These are phyloP conservation scores for Penicillium sp. DNA, from an alignment of 2,329 filamentous ascomycete species.

Conservation along the genomic window DNA sequence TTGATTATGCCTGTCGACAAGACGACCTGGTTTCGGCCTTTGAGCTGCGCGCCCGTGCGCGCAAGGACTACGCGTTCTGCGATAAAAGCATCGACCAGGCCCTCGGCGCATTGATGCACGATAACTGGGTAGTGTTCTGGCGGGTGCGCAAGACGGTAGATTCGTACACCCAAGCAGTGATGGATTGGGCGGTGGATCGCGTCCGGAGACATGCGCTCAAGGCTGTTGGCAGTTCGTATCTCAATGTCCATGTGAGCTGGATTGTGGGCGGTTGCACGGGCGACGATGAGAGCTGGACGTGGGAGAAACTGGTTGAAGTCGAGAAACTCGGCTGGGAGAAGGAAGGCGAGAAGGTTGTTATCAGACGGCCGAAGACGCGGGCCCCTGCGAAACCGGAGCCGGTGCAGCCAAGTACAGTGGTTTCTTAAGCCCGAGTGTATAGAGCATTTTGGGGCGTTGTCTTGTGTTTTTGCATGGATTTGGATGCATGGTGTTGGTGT, in stretches of 20 bases:
- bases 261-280: slow-evolving; percentile 62
- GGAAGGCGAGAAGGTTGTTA: slow-evolving; percentile 74
- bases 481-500: slow-evolving; percentile 31
- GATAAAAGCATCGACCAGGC: slow-evolving; percentile 73
- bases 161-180: slow-evolving; percentile 76
- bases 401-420: slow-evolving; percentile 21
- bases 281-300: slow-evolving; percentile 57
- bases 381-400: slow-evolving; percentile 30
- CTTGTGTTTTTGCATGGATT: slow-evolving; percentile 18
- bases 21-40: slow-evolving; percentile 76
- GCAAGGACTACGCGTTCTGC: slow-evolving; percentile 61
- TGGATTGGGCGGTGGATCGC: slow-evolving; percentile 80
- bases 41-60: slow-evolving; percentile 61
- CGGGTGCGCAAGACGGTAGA: slow-evolving; percentile 74
- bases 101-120: slow-evolving; percentile 73
- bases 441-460: slow-evolving; percentile 15
- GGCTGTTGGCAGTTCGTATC: slow-evolving; percentile 82
- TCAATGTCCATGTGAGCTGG: slow-evolving; percentile 75
- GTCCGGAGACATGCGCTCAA: slow-evolving; percentile 80
- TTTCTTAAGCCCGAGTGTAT: slow-evolving; percentile 1
- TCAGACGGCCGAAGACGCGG: slow-evolving; percentile 61
- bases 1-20: slow-evolving; percentile 88
- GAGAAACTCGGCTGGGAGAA: slow-evolving; percentile 86
- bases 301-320: slow-evolving; percentile 70
- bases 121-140: slow-evolving; percentile 84